phyloP scores from a whole-genome alignment of 257 asterid genomes.

The Coffea canephora region DNA sequence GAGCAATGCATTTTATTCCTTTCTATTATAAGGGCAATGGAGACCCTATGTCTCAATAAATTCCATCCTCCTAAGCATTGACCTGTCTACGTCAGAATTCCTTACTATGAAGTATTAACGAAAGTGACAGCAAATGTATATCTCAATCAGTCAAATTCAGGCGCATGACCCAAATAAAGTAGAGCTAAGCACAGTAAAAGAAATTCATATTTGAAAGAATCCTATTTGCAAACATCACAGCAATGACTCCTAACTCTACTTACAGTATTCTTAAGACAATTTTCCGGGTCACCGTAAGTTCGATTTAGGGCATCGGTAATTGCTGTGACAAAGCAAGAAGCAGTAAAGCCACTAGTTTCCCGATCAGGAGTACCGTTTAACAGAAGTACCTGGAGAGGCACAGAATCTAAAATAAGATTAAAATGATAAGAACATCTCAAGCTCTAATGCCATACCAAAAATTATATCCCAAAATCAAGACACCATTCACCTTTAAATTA shows the following conservation, averaged over 20 bases:
- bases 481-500: background rate
- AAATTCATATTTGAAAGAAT: background rate
- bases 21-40: background rate
- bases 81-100: background rate
- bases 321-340: slow-evolving; percentile 90
- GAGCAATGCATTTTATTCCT: background rate
- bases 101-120: background rate
- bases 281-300: slow-evolving; percentile 66
- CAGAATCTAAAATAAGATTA: slow-evolving; percentile 13
- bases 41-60: background rate
- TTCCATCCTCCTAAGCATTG: background rate
- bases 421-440: background rate
- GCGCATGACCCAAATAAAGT: background rate
- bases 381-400: slow-evolving; percentile 64
- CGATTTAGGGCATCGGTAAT: slow-evolving; percentile 90
- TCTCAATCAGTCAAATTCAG: background rate
- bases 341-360: slow-evolving; percentile 79
- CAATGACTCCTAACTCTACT: slow-evolving; percentile 27
- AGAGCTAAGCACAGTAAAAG: background rate
- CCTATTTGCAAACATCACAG: background rate
- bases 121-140: background rate
- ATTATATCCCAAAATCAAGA: background rate
- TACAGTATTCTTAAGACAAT: slow-evolving; percentile 63
- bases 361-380: slow-evolving; percentile 88
- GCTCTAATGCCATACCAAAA: background rate